These are phyloP conservation scores for Tetracentron sinense DNA, from an alignment of 164 flowering plant species.

Conservation along the genomic window DNA sequence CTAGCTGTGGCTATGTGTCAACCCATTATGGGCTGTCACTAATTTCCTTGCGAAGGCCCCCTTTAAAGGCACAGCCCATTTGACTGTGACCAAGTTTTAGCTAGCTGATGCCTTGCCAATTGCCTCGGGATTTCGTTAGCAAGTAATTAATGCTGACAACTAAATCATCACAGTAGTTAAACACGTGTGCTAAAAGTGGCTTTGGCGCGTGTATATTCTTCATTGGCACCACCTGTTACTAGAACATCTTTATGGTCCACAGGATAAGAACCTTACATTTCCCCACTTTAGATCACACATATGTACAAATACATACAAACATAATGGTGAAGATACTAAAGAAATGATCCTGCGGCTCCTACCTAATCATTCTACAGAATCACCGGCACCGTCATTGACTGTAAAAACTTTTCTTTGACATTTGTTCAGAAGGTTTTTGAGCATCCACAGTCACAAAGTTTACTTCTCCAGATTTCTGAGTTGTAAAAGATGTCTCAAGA, in stretches of 20 bases:
- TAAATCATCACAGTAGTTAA: too few relatives aligned
- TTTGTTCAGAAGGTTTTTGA: conserved; percentile 13
- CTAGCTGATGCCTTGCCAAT: too few relatives aligned
- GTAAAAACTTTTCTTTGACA: conserved; percentile 44
- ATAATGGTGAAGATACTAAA: neutral
- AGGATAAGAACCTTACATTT: neutral
- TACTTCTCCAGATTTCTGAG: conserved; percentile 11
- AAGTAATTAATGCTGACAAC: too few relatives aligned
- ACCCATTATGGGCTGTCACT: too few relatives aligned
- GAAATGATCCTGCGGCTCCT: neutral
- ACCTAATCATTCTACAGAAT: conserved; percentile 70
- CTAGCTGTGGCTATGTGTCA: too few relatives aligned
- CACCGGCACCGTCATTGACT: conserved; percentile 93
- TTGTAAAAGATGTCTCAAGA: conserved; percentile 24
- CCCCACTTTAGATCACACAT: neutral
- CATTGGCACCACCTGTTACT: too few relatives aligned
- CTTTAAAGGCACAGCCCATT: too few relatives aligned
- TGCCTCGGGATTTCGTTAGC: too few relatives aligned
- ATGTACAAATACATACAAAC: neutral
- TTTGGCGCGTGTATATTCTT: too few relatives aligned
- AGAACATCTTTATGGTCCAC: neutral
- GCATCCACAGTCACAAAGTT: conserved; percentile 15
- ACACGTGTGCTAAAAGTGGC: too few relatives aligned
- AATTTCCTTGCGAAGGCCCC: too few relatives aligned
- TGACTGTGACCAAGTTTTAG: too few relatives aligned